Evolutionary conservation across 2,329 filamentous ascomycete species (phyloP), one percentile per base, ranked within the genome.

Genomic region (Paraphoma chrysanthemicola): DNA sequence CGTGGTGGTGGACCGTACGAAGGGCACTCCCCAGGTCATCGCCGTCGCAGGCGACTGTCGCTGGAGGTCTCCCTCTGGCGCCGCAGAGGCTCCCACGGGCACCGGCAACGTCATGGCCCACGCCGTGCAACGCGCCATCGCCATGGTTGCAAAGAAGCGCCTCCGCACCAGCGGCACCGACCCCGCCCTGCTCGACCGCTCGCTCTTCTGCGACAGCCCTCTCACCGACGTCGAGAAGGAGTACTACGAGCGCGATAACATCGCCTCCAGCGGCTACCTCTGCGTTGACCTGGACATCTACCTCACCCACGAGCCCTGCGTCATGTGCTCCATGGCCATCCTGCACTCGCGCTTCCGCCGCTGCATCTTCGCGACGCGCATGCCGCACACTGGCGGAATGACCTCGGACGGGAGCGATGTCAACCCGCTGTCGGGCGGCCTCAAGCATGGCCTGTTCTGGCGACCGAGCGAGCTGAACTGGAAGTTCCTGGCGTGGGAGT

Each of bases 291-390:
- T 99, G 30, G 94, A 98, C 77, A 86, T 99, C 54, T 98, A 97
- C 79, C 83, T 96, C 58, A 97, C 93, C 2, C 93, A 98, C 72
- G 95, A 99, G 78, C 95, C 95, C 5, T 99, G 95, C 74, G 86
- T 96, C 57, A 96, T 96, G 86, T 99, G 95, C 78, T 92, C 91
- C 36, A 98, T 98, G 95, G 95, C 92, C 1, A 90, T 98, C 66
- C 83, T 98, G 18, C 93, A 98, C 74, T 97, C 94, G 8, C 87
- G 95, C 48, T 97, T 99, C 83, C 89, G 91, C 44, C 88, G 90
- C 51, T 90, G 93, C 49, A 85, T 96, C 39, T 96, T 97, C 77
- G 87, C 86, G 61, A 84, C 88, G 60, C 86, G 91, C 53, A 95
- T 96, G 90, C 85, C 86, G 45, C 80, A 86, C 61, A 96, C 91